Percentiles rank a stretch among this genome's conserved stretches.
Evolutionary conservation across 2,329 filamentous ascomycete species (phyloP).

Genomic region (Pyricularia pennisetigena): DNA sequence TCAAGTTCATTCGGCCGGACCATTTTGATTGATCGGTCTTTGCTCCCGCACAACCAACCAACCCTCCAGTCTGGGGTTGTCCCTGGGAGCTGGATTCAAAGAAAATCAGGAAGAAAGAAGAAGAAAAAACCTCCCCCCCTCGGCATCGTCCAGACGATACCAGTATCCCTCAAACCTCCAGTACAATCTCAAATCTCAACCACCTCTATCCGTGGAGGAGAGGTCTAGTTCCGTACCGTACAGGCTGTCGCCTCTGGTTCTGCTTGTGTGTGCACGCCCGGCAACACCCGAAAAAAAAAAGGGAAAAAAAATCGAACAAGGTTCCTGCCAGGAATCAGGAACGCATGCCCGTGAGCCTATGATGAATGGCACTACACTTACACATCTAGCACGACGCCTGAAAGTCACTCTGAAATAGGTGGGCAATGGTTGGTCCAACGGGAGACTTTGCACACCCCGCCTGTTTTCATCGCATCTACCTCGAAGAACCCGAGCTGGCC

Average conservation of each 20-base stretch:
- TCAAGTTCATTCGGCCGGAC: neutral
- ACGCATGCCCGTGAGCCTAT: neutral
- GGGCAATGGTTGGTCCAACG: conserved; percentile 16
- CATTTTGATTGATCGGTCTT: neutral
- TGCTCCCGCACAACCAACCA: neutral
- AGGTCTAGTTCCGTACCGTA: neutral
- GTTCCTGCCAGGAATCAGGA: neutral
- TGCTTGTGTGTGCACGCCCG: neutral
- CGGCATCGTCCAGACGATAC: neutral
- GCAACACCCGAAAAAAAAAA: neutral
- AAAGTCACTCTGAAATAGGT: neutral
- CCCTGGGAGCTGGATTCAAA: neutral
- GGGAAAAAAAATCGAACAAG: neutral
- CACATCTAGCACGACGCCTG: neutral
- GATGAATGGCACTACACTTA: conserved; percentile 10
- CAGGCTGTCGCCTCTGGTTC: neutral
- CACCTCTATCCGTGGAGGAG: neutral
- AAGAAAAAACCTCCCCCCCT: no score
- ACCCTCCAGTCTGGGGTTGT: neutral
- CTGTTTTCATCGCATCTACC: conserved; percentile 20
- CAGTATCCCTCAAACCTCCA: neutral
- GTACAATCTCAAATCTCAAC: neutral
- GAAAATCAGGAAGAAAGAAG: neutral
- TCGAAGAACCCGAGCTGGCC: conserved; percentile 26
- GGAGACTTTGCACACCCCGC: conserved; percentile 34